A percentile compares a stretch with the other conserved stretches of the same genome.
These are phyloP conservation scores for Amniculicola lignicola DNA, from an alignment of 495 filamentous ascomycete genomes.

Conservation along the genomic window DNA sequence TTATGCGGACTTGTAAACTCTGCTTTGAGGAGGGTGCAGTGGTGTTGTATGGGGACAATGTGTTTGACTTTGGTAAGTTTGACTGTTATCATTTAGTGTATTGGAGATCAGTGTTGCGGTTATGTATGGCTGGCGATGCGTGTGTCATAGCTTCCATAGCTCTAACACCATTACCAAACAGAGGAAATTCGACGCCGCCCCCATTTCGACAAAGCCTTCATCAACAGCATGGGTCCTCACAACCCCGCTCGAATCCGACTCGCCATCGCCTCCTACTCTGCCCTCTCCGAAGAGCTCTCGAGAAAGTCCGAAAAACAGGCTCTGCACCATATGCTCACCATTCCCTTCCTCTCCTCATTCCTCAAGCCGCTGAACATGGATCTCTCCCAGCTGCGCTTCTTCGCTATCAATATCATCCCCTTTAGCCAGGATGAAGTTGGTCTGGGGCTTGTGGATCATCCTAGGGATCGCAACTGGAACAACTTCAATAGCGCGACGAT, in stretches of 20 bases:
- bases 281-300: constrained; percentile 14
- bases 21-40: constrained; percentile 1
- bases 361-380: constrained; percentile 6
- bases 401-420: constrained; percentile 18
- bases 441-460: not conserved
- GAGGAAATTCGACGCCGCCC: constrained; percentile 13
- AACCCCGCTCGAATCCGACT: constrained; percentile 11
- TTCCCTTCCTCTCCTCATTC: not conserved
- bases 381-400: constrained; percentile 6
- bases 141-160: not conserved
- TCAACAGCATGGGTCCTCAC: not conserved
- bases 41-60: constrained; percentile 22
- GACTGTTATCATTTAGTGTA: not conserved
- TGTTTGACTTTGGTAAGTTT: constrained; percentile 28
- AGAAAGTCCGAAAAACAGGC: not conserved
- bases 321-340: not conserved
- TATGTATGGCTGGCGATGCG: not conserved
- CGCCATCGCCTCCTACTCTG: constrained; percentile 10
- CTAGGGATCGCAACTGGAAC: not conserved
- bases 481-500: not conserved
- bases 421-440: constrained; percentile 8
- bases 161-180: not conserved
- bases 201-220: not conserved
- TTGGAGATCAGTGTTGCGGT: no score
- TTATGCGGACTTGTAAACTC: constrained; percentile 9